Evolutionary conservation across 1,284 basidiomycete genomes (phyloP), one percentile per base, ranked within the genome.

Genomic region (Marasmius fiardii): DNA sequence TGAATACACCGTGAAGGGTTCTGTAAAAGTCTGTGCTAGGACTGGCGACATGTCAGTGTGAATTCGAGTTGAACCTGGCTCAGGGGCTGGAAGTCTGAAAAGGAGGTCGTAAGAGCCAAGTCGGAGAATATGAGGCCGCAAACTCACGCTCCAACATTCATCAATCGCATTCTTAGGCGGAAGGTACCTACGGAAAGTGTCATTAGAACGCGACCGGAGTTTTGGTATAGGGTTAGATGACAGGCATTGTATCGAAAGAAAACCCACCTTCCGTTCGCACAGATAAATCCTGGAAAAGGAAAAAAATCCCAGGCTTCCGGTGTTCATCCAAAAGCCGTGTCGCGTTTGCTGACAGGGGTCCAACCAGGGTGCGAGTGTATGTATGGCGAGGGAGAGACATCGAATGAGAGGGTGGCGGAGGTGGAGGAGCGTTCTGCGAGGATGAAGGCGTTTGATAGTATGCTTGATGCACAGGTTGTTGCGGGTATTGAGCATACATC

Each of bases 1-100:
- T 3, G 92, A 93, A 71, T 81, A 95, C 1, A 96, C 95, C n/a
- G 85, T 83, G 67, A 97, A 96, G 18, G 85, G 77, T n/a, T 92
- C 85, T 48, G 92, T 92, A 67, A 89, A 93, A 2, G 87, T 84
- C 67, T 93, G 86, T 7, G 93, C 92, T 18, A 95, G 80, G 4
- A 94, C 83, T 21, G 87, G 86, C 47, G 86, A 86, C 54, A 81
- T 66, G 56, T 79, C 77, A 43, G 77, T 86, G 72, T 87, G 83
- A 56, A 89, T 81, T 51, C 77, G 74, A 45, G 70, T 66, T n/a
- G 86, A 81, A 61, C 88, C 83, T 56, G 77, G 68, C 65, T 89
- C 88, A 16, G 90, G 88, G 44, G 86, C 85, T 58, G 89, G 86
- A 14, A 82, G 79, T 10, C 90, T 92, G 20, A 11, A 43, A 24